Evolutionary conservation across 345 rosid genomes (phyloP), one percentile per base, ranked within the genome.

Genomic region (Balakata baccata): DNA sequence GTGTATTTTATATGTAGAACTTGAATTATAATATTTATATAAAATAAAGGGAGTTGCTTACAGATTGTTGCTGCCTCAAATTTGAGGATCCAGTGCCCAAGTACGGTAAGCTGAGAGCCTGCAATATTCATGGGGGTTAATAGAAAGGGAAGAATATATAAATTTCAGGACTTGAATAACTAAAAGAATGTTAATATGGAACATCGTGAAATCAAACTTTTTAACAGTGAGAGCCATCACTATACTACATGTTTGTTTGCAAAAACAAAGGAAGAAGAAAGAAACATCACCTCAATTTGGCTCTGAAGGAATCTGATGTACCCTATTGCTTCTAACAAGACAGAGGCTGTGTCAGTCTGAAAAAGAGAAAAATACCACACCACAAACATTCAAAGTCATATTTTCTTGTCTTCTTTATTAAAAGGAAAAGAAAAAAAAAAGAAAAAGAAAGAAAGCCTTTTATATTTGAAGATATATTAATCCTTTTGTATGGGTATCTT

Each of bases 61-160:
- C 98, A 77, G 86, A 43, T 9, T 81, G 88, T 20, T 83, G 90
- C 3, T 62, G 67, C 82, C 88, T 87, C 83, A 84, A 76, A 78
- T 83, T 88, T 66, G 83, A 82, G 22, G 95, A 87, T 75, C 85
- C 90, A 76, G 75, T 78, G 83, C 89, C 95, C 89, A 92, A 76
- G 96, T 95, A 95, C 74, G 99, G 98, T 72, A 88, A 85, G 86
- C 98, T 91, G 70, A 94, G 95, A 66, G 98, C 98, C 99, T 96
- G 87, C 68, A 29, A 29, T 29, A 80, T 75, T 68, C 11, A 61
- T 38, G 73, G 67, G 81, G 72, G 72, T 54, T 29, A 57, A 34
- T 13, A 39, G 43, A 47, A 52, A 72, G 66, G 45, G 52, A 74
- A 54, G 52, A 74, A 54, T 69, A 60, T 16, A 71, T 16, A 6